A percentile compares a stretch with the other conserved stretches of the same genome.
These are phyloP conservation scores for Lentinula boryana DNA, from an alignment of 768 basidiomycete genomes.

Conservation along the genomic window DNA sequence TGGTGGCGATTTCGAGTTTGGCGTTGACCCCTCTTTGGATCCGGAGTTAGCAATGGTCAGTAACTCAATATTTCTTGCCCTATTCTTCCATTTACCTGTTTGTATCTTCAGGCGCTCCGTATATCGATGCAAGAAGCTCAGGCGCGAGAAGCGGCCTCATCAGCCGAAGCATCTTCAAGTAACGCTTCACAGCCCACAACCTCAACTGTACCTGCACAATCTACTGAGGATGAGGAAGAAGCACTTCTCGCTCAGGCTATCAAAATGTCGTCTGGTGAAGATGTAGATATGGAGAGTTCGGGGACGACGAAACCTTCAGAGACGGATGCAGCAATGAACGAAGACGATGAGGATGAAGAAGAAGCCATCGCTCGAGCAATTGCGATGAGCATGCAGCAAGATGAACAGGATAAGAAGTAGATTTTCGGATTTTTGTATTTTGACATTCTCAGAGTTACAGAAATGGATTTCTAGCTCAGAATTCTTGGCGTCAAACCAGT, in stretches of 20 bases:
- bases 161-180: conserved; percentile 25
- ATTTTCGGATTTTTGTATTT: conserved; percentile 6
- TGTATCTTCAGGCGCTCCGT: conserved; percentile 67
- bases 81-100: background rate
- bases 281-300: conserved; percentile 42
- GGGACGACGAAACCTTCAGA: conserved; percentile 7
- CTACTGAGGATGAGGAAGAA: conserved; percentile 72
- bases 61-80: conserved; percentile 1
- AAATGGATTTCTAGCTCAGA: no score
- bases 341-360: conserved; percentile 73
- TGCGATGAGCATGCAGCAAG: conserved; percentile 83
- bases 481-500: background rate
- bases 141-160: conserved; percentile 59
- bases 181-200: conserved; percentile 25
- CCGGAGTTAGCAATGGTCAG: conserved; percentile 94
- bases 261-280: conserved; percentile 61
- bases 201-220: conserved; percentile 31
- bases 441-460: conserved; percentile 19
- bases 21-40: conserved; percentile 91
- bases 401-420: conserved; percentile 39
- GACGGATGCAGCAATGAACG: conserved; percentile 26
- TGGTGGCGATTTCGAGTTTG: conserved; percentile 69
- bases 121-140: conserved; percentile 97
- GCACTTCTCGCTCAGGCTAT: conserved; percentile 71
- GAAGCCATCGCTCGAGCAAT: conserved; percentile 89